Conservation (phyloP, 2,329 filamentous ascomycete genomes). For the Cadophora gregata region DNA sequence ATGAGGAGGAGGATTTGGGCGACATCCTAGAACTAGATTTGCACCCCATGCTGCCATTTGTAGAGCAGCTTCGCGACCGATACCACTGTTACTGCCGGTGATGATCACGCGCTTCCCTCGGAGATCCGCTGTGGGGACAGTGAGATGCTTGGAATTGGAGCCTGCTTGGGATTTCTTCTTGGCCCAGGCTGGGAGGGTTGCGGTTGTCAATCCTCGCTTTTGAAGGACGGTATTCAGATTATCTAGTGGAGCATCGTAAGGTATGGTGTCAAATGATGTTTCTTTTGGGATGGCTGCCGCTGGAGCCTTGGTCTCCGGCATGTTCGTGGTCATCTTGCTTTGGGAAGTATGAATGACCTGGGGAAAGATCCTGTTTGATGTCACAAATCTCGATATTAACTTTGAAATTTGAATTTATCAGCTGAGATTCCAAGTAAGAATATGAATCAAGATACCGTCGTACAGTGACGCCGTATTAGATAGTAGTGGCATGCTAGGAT, state of each 20-base stretch:
- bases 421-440: too few species aligned
- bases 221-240: neutral
- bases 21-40: conserved; percentile 48
- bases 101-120: conserved; percentile 43
- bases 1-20: conserved; percentile 44
- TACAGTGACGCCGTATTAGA: neutral
- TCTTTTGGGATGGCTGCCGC: neutral
- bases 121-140: neutral
- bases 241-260: neutral
- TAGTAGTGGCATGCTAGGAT: neutral
- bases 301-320: neutral
- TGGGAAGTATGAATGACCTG: neutral
- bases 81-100: conserved; percentile 52
- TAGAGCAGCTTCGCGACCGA: conserved; percentile 49
- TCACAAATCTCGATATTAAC: too few species aligned
- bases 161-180: conserved; percentile 6
- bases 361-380: too few species aligned
- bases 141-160: neutral
- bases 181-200: neutral
- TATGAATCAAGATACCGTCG: neutral
- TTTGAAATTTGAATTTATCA: too few species aligned
- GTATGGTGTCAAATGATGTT: neutral
- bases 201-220: neutral
- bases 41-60: conserved; percentile 46
- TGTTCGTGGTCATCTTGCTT: neutral